These are phyloP conservation scores for Fagus crenata DNA, from an alignment of 306 rosid genomes.

Conservation along the genomic window DNA sequence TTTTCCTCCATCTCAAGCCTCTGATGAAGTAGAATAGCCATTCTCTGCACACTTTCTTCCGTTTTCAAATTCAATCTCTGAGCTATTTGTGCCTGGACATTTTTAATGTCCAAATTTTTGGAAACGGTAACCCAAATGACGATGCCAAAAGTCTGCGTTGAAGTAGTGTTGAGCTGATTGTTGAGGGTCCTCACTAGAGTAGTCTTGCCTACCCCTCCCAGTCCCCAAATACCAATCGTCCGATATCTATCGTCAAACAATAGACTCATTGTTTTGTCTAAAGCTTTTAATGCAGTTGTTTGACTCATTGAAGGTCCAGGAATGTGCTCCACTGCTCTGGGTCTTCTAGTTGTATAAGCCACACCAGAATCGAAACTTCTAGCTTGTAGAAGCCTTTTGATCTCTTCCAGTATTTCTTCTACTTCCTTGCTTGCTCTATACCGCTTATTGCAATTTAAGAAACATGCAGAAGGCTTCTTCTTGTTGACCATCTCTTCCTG, in stretches of 20 bases:
- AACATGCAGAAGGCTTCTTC: neutral
- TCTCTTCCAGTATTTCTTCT: neutral
- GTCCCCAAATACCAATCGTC: slow-evolving; percentile 24
- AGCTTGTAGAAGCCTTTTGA: neutral
- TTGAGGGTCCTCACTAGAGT: slow-evolving; percentile 27
- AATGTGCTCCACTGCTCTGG: slow-evolving; percentile 8
- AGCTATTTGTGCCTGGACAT: slow-evolving; percentile 17
- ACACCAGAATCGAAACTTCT: neutral
- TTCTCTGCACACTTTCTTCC: slow-evolving; percentile 19
- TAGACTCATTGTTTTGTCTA: slow-evolving; percentile 7
- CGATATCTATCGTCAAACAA: neutral
- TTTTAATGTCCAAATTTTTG: slow-evolving; percentile 9
- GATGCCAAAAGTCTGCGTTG: slow-evolving; percentile 2
- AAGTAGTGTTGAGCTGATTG: neutral
- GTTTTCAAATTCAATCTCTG: slow-evolving; percentile 17
- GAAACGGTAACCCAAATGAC: slow-evolving; percentile 28
- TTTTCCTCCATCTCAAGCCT: slow-evolving; percentile 3
- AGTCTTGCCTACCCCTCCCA: slow-evolving; percentile 30
- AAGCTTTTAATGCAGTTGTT: slow-evolving; percentile 3
- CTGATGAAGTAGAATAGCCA: slow-evolving; percentile 12
- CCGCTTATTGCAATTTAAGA: neutral
- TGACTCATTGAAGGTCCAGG: slow-evolving; percentile 25
- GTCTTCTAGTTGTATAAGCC: neutral
- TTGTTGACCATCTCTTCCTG: neutral
- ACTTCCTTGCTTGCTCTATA: neutral